A percentile compares a stretch with the other conserved stretches of the same genome.
phyloP scores from a whole-genome alignment of 768 basidiomycete species.

The Mycena albidolilacea region DNA sequence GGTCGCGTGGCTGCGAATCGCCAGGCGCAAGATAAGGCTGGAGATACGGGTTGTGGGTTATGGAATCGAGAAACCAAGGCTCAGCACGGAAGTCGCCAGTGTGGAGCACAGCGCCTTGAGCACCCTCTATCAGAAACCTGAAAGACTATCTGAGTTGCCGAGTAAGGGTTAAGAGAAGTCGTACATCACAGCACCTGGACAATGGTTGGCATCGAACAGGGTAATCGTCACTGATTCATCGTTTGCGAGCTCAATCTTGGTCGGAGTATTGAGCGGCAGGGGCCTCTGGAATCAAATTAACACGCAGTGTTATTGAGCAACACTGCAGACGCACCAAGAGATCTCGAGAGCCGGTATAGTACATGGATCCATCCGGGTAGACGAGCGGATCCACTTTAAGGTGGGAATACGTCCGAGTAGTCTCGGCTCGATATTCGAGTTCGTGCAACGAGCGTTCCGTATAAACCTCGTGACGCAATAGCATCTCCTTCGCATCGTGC shows the following conservation, averaged over 20 bases:
- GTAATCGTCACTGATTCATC: slow-evolving; percentile 79
- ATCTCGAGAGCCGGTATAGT: slow-evolving; percentile 73
- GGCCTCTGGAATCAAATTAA: slow-evolving; percentile 59
- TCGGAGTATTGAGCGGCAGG: slow-evolving; percentile 76
- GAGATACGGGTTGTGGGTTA: slow-evolving; percentile 80
- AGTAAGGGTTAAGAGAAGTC: slow-evolving; percentile 40
- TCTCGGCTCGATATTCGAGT: slow-evolving; percentile 64
- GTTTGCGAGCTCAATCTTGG: slow-evolving; percentile 68
- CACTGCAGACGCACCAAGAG: slow-evolving; percentile 66
- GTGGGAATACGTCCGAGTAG: slow-evolving; percentile 74
- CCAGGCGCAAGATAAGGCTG: slow-evolving; percentile 73
- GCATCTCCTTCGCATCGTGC: slow-evolving; percentile 87
- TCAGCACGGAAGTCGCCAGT: slow-evolving; percentile 96
- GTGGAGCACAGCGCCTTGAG: slow-evolving; percentile 81
- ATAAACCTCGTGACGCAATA: slow-evolving; percentile 83
- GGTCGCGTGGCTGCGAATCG: slow-evolving; percentile 26
- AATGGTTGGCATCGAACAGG: slow-evolving; percentile 93
- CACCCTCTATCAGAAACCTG: slow-evolving; percentile 90
- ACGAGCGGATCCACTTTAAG: slow-evolving; percentile 70
- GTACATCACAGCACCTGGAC: slow-evolving; percentile 94
- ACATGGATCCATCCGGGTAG: slow-evolving; percentile 61
- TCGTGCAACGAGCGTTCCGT: slow-evolving; percentile 73
- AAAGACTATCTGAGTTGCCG: not conserved
- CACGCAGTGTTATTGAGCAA: not conserved
- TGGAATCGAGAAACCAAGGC: slow-evolving; percentile 78